Evolutionary conservation across 441 rosid species (phyloP).

Genomic region (Gossypium gossypioides): DNA sequence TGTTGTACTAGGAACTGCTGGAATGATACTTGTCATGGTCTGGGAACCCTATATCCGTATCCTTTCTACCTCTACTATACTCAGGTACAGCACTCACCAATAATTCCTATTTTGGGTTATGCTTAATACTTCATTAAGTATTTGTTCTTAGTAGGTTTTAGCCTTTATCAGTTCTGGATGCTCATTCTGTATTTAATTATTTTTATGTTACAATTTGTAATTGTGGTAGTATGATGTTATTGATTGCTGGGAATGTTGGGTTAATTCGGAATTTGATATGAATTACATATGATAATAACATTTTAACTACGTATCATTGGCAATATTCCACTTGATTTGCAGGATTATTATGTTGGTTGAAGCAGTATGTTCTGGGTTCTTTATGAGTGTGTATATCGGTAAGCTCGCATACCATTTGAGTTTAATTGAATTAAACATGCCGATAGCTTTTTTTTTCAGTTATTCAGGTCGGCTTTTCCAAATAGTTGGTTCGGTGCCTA

Average conservation of each 20-base stretch:
- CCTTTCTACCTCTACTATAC: conserved; percentile 57
- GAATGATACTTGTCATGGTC: conserved; percentile 75
- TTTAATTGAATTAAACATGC: background rate
- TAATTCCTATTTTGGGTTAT: background rate
- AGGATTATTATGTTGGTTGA: conserved; percentile 79
- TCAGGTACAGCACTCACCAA: conserved; percentile 38
- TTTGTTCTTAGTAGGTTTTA: background rate
- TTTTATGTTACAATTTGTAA: background rate
- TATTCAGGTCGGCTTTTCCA: background rate
- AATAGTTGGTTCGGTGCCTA: background rate
- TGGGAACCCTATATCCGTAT: conserved; percentile 59
- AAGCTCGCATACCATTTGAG: conserved; percentile 22
- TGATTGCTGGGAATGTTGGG: background rate
- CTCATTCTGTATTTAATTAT: background rate
- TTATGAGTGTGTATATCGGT: conserved; percentile 79
- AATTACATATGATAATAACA: background rate
- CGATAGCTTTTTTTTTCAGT: background rate
- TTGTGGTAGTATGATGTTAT: background rate
- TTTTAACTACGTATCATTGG: conserved; percentile 7
- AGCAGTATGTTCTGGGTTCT: conserved; percentile 72
- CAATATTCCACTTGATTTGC: conserved; percentile 19
- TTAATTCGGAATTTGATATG: background rate
- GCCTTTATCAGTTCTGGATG: background rate
- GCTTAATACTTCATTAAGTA: background rate
- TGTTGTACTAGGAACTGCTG: conserved; percentile 64